phyloP scores from a whole-genome alignment of 2,329 filamentous ascomycete species.

The Pezicula carpinea region DNA sequence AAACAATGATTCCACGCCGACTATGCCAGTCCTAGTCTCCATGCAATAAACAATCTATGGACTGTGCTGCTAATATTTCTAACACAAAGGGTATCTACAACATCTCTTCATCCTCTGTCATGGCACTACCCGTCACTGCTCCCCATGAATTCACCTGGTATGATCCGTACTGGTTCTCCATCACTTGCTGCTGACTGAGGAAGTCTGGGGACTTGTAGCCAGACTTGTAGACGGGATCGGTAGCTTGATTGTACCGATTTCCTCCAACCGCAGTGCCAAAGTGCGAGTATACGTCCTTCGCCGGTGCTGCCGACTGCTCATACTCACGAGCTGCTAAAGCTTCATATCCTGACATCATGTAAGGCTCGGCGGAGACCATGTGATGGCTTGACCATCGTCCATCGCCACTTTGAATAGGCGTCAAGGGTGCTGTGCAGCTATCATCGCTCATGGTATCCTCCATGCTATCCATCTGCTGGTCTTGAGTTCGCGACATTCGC shows the following conservation, averaged over 20 bases:
- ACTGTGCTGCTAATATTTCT: constrained; percentile 2
- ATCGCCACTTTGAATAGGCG: constrained; percentile 46
- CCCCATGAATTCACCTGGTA: constrained; percentile 18
- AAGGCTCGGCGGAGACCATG: constrained; percentile 46
- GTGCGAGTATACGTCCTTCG: constrained; percentile 39
- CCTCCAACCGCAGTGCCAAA: constrained; percentile 37
- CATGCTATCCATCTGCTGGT: constrained; percentile 44
- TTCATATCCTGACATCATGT: constrained; percentile 80
- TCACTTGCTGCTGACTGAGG: constrained; percentile 21
- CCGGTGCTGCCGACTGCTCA: constrained; percentile 41
- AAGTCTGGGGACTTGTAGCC: constrained; percentile 18
- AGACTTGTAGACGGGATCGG: constrained; percentile 62
- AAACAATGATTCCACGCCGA: too few species aligned
- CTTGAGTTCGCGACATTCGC: constrained; percentile 31
- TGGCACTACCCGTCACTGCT: constrained; percentile 11
- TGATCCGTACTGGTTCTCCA: constrained; percentile 29
- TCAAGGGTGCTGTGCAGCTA: constrained; percentile 32
- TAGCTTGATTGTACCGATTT: constrained; percentile 48
- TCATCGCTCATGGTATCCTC: constrained; percentile 30
- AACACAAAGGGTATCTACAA: constrained; percentile 22
- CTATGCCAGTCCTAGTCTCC: too few species aligned
- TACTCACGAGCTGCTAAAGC: constrained; percentile 61
- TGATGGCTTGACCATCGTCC: constrained; percentile 42
- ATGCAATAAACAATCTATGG: too few species aligned
- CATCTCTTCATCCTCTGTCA: constrained; percentile 29